Conservation (phyloP, 495 filamentous ascomycete species). For the Neurospora sp. region DNA sequence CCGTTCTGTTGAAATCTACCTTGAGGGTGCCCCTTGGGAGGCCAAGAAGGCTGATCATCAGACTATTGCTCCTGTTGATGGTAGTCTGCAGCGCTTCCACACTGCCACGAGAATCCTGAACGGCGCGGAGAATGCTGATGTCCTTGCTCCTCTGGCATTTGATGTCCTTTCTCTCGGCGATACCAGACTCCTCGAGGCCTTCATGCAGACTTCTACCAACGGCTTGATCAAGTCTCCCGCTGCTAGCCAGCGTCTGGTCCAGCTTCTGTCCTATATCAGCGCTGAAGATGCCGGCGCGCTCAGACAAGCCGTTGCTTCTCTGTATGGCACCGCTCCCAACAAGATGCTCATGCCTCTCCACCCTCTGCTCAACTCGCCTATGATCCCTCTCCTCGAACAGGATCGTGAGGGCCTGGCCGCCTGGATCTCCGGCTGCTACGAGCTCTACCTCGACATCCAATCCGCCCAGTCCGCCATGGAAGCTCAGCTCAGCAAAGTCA, state of each 20-base stretch:
- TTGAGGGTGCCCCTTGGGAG: conserved; percentile 33
- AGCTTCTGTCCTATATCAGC: conserved; percentile 16
- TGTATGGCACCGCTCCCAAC: conserved; percentile 15
- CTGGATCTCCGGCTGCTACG: conserved; percentile 40
- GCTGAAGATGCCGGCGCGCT: conserved; percentile 17
- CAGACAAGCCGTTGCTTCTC: conserved; percentile 13
- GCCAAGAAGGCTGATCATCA: conserved; percentile 12
- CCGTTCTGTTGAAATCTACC: conserved; percentile 79
- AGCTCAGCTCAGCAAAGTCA: conserved; percentile 23
- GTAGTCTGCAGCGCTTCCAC: conserved; percentile 30
- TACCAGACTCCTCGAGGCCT: conserved; percentile 21
- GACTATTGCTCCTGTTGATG: conserved; percentile 31
- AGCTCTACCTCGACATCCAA: conserved; percentile 39
- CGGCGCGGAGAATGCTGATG: conserved; percentile 6
- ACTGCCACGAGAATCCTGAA: conserved; percentile 12
- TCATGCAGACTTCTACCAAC: conserved; percentile 9
- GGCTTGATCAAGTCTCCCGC: conserved; percentile 12
- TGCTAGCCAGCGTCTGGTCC: conserved; percentile 6
- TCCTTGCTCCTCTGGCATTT: conserved; percentile 17
- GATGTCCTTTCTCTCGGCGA: conserved; percentile 29
- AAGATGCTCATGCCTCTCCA: conserved; percentile 46
- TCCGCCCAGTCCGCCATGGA: conserved; percentile 19
- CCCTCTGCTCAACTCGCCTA: conserved; percentile 53
- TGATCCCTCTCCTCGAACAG: conserved; percentile 32
- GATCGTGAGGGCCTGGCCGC: conserved; percentile 21